Evolutionary conservation across 2,329 filamentous ascomycete genomes (phyloP).

Genomic region (Penicillium sp.): DNA sequence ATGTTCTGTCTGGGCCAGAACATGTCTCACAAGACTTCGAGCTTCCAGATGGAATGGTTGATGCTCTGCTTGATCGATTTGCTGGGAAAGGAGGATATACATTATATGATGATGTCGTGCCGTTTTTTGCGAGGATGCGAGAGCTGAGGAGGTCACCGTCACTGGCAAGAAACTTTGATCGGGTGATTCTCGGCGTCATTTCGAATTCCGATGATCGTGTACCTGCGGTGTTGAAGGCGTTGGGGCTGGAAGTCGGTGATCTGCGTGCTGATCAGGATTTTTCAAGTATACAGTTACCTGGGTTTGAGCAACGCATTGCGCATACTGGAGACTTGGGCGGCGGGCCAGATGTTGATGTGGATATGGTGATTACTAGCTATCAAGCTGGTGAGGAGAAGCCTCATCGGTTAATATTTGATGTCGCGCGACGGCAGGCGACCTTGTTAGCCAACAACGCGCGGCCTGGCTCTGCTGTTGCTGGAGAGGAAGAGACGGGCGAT

Average conservation of each 20-base stretch:
- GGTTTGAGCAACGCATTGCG: constrained; percentile 19
- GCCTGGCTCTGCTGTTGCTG: neutral
- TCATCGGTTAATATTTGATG: constrained; percentile 38
- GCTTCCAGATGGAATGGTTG: constrained; percentile 35
- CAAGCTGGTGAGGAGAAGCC: constrained; percentile 48
- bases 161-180: constrained; percentile 26
- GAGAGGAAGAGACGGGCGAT: constrained; percentile 6
- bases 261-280: constrained; percentile 32
- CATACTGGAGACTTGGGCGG: neutral
- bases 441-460: constrained; percentile 7
- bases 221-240: constrained; percentile 36
- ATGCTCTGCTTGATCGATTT: constrained; percentile 39
- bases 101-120: constrained; percentile 39
- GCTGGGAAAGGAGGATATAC: constrained; percentile 41
- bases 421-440: constrained; percentile 34
- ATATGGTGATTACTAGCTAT: constrained; percentile 48
- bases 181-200: constrained; percentile 42
- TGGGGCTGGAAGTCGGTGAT: constrained; percentile 40
- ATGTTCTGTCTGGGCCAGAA: constrained; percentile 13
- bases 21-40: neutral
- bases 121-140: constrained; percentile 37
- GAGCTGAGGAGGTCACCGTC: constrained; percentile 6
- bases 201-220: constrained; percentile 50
- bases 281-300: constrained; percentile 26
- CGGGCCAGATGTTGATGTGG: constrained; percentile 32